Evolutionary conservation across 2,329 filamentous ascomycete species (phyloP).

Genomic region (Paraphoma sp.): DNA sequence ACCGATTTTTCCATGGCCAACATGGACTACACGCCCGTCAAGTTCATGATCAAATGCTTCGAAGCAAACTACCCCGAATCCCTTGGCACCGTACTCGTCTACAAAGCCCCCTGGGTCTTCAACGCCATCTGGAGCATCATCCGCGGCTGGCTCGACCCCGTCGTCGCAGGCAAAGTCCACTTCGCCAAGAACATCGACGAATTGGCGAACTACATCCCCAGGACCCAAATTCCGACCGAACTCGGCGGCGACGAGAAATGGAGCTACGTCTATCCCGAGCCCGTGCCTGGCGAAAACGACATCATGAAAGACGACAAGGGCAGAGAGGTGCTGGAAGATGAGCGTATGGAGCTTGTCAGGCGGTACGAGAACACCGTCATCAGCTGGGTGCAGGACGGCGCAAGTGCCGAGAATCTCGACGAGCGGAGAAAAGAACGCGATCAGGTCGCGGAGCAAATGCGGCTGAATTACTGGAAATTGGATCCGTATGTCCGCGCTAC

Average conservation of each 20-base stretch:
- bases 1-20: slow-evolving; percentile 91
- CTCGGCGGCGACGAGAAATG: slow-evolving; percentile 87
- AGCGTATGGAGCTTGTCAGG: slow-evolving; percentile 70
- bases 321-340: slow-evolving; percentile 67
- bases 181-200: slow-evolving; percentile 86
- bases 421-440: slow-evolving; percentile 65
- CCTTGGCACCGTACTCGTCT: slow-evolving; percentile 86
- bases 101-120: slow-evolving; percentile 97
- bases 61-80: slow-evolving; percentile 98
- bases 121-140: slow-evolving; percentile 98
- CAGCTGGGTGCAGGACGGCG: slow-evolving; percentile 71
- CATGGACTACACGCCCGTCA: slow-evolving; percentile 97
- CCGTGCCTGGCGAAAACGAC: slow-evolving; percentile 76
- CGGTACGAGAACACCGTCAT: slow-evolving; percentile 77
- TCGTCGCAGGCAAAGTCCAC: slow-evolving; percentile 91
- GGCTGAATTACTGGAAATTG: slow-evolving; percentile 82
- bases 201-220: slow-evolving; percentile 76
- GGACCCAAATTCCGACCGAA: slow-evolving; percentile 76
- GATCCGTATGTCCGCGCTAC: slow-evolving; percentile 87
- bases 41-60: slow-evolving; percentile 99
- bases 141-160: slow-evolving; percentile 93
- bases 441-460: slow-evolving; percentile 67
- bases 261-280: slow-evolving; percentile 83
- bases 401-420: slow-evolving; percentile 45
- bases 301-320: slow-evolving; percentile 69